Evolutionary conservation across 2,329 filamentous ascomycete species (phyloP).

Genomic region (Neofusicoccum ribis): DNA sequence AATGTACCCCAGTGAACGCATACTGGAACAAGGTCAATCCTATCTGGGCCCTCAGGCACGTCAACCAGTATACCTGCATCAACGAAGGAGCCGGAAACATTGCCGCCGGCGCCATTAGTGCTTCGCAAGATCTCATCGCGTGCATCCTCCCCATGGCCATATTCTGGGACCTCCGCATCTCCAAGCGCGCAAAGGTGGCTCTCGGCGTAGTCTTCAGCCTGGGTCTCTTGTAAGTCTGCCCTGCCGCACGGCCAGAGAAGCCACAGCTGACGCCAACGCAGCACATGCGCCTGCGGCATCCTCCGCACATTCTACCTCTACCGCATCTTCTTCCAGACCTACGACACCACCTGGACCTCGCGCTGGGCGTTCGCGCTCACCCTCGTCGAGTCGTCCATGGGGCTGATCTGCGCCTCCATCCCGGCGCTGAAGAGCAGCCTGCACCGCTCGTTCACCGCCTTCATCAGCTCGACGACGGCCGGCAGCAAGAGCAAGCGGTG

Average conservation of each 20-base stretch:
- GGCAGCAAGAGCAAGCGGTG: too few relatives aligned
- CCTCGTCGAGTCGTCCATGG: constrained; percentile 42
- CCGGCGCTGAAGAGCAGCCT: constrained; percentile 48
- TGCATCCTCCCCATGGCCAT: constrained; percentile 46
- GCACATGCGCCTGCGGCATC: constrained; percentile 34
- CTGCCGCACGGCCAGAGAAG: not conserved
- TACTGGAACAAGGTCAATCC: constrained; percentile 43
- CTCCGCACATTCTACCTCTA: constrained; percentile 42
- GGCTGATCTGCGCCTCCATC: constrained; percentile 44
- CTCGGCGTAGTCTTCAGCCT: constrained; percentile 47
- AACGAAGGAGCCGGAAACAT: constrained; percentile 41
- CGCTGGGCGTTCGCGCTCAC: constrained; percentile 44
- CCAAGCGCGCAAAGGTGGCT: constrained; percentile 45
- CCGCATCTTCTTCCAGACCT: constrained; percentile 34
- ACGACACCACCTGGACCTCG: constrained; percentile 44
- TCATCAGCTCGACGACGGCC: not conserved
- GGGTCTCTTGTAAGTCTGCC: constrained; percentile 42
- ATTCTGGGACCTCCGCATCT: constrained; percentile 46
- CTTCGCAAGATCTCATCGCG: constrained; percentile 43
- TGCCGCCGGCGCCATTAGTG: constrained; percentile 40
- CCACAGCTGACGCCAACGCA: not conserved
- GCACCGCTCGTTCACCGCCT: constrained; percentile 21
- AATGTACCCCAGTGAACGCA: constrained; percentile 40
- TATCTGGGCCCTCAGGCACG: constrained; percentile 31
- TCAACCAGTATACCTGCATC: constrained; percentile 31